Base-by-base conservation (phyloP, 306 rosid genomes). In the Cucurbita ficifolia region DNA sequence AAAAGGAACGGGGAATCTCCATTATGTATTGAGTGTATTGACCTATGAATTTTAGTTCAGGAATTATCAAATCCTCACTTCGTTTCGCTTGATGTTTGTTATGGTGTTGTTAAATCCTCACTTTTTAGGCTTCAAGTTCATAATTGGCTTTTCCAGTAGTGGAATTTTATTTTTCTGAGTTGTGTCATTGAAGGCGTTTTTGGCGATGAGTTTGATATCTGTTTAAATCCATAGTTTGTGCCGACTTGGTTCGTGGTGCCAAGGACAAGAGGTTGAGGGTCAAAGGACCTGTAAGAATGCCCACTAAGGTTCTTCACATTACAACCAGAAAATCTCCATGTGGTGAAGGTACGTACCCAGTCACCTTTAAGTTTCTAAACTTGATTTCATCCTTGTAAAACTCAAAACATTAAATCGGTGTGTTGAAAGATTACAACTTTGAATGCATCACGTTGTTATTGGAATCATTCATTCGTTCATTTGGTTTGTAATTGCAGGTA, bases 211-310 rank as follows among this genome's bases (percentile, higher is more conserved):
- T 63, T 63, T 63, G 70, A 63, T 4, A 1, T 63, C 39, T 22
- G 18, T 38, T 36, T 16, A 3, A 68, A 29, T 74, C 54, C 5
- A 46, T 3, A 92, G 98, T 90, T 57, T 92, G 98, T 53, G 53
- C 87, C 7, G 96, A 92, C 72, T 82, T 92, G 83, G 87, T 92
- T 79, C 89, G 95, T 1, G 97, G 96, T 22, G 97, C 96, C 17
- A 89, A 84, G 90, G 97, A 92, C 79, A 92, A 92, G 87, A 55
- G 80, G 16, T 86, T 89, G 14, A 85, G 95, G 82, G 96, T 89
- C 2, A 92, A 92, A 83, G 96, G 96, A 50, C 98, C 98, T 18
- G 98, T 89, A 35, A 88, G 97, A 53, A 92, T 92, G 87, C 97
- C 97, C 5, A 92, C 98, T 10, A 89, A 92, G 78, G 98, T 92